Evolutionary conservation across 139 green algal species (phyloP), one percentile per base, ranked within the genome.

Genomic region (Chlorella sp.): DNA sequence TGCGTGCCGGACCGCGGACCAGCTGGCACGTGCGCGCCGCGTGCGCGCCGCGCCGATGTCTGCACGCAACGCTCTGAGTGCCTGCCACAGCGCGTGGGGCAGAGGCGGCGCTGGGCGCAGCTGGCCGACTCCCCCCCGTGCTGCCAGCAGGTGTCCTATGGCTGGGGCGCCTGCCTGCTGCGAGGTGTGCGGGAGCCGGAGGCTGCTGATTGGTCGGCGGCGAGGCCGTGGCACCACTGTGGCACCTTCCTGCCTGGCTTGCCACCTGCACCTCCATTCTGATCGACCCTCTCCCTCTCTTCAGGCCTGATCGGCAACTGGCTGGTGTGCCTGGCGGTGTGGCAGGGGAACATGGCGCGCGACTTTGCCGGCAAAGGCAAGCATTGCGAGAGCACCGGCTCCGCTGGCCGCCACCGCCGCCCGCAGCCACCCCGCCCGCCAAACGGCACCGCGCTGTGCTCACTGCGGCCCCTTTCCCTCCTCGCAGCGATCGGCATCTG

Each of bases 271-370:
- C 51, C 51, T 66, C 59, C 14, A 0, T 3, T 8, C 31, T 66
- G 59, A 17, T 58, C 48, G 21, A n/a, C 17, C 21, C 48, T 21
- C 50, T 29, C 36, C 40, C 1, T n/a, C 0, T 45, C 40, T 56
- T 36, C 70, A 76, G 71, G 71, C 55, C 61, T 77, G 23, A 31
- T 77, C 11, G 69, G 71, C 33, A 77, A 77, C 71, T 77, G 71
- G 71, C 71, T 77, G 29, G 71, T 77, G 27, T 77, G 71, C 71
- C 71, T 77, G 43, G 71, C 71, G 8, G 71, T 77, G 59, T 77
- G 71, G 71, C 71, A 77, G 71, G 71, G 71, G 31, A 77, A 77
- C 71, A 62, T 62, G 71, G 71, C 71, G 0, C 58, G 71, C 0
- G 71, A 77, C 71, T 33, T 77, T 1, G 58, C 70, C 1, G 67